Conservation (phyloP, 345 rosid genomes). For the Cochlearia excelsa region DNA sequence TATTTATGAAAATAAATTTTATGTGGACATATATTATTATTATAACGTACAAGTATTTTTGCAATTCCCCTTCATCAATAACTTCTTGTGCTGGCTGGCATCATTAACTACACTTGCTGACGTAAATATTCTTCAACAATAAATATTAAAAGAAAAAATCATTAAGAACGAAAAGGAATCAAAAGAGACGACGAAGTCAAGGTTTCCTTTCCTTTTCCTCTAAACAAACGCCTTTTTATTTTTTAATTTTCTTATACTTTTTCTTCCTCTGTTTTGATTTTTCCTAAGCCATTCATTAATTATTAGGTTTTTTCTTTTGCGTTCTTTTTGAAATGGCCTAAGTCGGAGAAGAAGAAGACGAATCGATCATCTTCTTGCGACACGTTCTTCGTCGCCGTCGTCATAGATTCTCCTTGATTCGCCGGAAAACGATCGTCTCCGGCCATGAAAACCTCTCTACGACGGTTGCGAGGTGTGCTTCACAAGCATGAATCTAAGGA, state of each 20-base stretch:
- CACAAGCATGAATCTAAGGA: constrained; percentile 52
- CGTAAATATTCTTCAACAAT: constrained; percentile 11
- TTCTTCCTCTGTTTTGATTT: background rate
- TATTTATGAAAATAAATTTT: too few species aligned
- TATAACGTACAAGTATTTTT: too few species aligned
- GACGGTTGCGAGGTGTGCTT: constrained; percentile 59
- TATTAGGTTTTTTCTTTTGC: constrained; percentile 8
- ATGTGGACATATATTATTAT: too few species aligned
- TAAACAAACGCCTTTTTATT: constrained; percentile 8
- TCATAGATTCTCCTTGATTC: constrained; percentile 15
- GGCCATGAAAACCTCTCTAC: constrained; percentile 69
- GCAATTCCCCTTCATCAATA: too few species aligned
- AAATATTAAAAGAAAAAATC: background rate
- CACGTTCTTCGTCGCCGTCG: constrained; percentile 4
- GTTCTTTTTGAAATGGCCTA: constrained; percentile 21
- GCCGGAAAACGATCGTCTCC: constrained; percentile 13
- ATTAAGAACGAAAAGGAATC: constrained; percentile 16
- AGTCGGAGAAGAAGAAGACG: constrained; percentile 16
- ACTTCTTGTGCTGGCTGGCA: background rate
- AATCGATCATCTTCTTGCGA: constrained; percentile 19
- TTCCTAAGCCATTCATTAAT: constrained; percentile 2
- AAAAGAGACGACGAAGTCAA: constrained; percentile 39
- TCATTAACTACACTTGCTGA: constrained; percentile 26
- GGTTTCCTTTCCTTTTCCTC: constrained; percentile 27
- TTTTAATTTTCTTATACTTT: background rate